phyloP scores from a whole-genome alignment of 2,329 filamentous ascomycete genomes.

The Cyclaneusma minus region DNA sequence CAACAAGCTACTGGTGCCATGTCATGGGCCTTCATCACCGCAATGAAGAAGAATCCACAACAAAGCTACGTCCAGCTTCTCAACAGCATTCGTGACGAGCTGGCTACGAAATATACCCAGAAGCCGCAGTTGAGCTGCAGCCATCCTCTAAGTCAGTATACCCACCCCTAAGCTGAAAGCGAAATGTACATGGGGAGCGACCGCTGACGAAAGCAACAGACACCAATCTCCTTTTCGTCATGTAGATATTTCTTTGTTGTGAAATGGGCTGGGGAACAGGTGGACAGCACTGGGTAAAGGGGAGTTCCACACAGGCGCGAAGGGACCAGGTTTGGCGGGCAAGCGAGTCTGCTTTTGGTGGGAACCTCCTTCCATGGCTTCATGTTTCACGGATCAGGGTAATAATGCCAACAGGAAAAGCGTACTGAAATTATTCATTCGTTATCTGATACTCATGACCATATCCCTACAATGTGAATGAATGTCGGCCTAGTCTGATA shows the following conservation, averaged over 20 bases:
- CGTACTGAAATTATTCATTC: no score
- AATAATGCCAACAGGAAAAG: no score
- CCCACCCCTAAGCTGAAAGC: conserved; percentile 13
- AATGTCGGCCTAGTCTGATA: no score
- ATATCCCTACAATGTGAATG: no score
- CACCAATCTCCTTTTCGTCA: conserved; percentile 46
- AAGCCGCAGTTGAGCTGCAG: conserved; percentile 94
- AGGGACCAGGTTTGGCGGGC: no score
- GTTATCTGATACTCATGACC: no score
- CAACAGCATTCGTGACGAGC: conserved; percentile 85
- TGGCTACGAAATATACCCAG: conserved; percentile 76
- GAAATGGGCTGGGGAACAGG: background rate
- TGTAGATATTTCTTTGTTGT: conserved; percentile 37
- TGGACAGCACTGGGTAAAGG: background rate
- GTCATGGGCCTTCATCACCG: conserved; percentile 92
- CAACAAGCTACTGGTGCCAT: conserved; percentile 91
- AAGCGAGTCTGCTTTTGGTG: no score
- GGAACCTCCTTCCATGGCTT: no score
- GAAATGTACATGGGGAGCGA: conserved; percentile 1
- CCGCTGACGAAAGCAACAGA: conserved; percentile 24
- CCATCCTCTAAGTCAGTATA: conserved; percentile 79
- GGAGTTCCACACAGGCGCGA: no score
- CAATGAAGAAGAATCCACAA: conserved; percentile 81
- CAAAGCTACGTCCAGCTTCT: conserved; percentile 93
- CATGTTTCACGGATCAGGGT: no score